These are phyloP conservation scores for Keithomyces neogunnii DNA, from an alignment of 2,329 filamentous ascomycete genomes.

Conservation along the genomic window DNA sequence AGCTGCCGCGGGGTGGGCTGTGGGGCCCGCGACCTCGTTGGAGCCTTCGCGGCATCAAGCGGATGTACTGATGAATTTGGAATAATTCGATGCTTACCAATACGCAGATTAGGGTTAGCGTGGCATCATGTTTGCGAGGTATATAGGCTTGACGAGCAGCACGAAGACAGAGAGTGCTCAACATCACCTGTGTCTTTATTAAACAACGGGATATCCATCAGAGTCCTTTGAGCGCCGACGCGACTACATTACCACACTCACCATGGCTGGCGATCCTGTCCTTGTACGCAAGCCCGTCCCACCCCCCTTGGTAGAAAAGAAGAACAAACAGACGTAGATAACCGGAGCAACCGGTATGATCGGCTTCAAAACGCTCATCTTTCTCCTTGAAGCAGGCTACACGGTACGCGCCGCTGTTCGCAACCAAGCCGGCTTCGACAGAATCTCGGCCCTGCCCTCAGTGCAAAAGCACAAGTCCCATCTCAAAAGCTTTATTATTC, in stretches of 20 bases:
- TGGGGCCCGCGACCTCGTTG: too few relatives aligned
- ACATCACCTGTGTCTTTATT: too few relatives aligned
- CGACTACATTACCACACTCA: neutral
- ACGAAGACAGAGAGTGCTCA: neutral
- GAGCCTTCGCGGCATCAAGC: too few relatives aligned
- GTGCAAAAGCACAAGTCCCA: constrained; percentile 10
- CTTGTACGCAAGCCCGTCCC: neutral
- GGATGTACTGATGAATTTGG: too few relatives aligned
- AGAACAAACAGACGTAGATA: constrained; percentile 2
- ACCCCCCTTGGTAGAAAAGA: neutral
- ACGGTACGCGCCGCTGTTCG: constrained; percentile 21
- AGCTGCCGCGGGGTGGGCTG: too few relatives aligned
- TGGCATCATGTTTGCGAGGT: neutral
- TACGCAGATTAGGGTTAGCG: neutral
- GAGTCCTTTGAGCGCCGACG: neutral
- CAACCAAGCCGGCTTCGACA: constrained; percentile 10
- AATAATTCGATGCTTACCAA: neutral
- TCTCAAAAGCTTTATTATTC: constrained; percentile 23
- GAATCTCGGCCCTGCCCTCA: neutral
- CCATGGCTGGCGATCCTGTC: neutral
- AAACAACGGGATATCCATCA: too few relatives aligned
- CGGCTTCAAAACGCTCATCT: constrained; percentile 19
- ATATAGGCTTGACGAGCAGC: neutral
- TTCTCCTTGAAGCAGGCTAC: constrained; percentile 16
- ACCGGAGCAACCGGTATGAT: constrained; percentile 23